Evolutionary conservation across 768 basidiomycete species (phyloP).

Genomic region (Lactarius tabidus): DNA sequence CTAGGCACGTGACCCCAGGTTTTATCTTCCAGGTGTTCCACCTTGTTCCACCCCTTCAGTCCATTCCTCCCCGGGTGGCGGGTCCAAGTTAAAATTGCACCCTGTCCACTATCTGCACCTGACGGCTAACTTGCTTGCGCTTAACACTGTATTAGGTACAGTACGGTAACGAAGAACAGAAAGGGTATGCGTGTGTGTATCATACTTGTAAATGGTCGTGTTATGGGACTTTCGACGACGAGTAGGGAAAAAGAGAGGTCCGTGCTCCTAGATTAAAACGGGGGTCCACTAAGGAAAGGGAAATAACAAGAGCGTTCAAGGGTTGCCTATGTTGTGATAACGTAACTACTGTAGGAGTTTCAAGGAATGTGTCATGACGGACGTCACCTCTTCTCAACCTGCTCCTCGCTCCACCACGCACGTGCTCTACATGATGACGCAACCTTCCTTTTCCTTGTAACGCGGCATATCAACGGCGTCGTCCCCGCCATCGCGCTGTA

Average conservation of each 20-base stretch:
- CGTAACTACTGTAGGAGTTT: neutral
- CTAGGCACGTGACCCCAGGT: neutral
- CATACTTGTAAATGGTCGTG: neutral
- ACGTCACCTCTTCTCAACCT: neutral
- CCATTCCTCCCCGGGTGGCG: too few relatives aligned
- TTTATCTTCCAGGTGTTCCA: too few relatives aligned
- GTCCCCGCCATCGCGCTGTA: conserved; percentile 48
- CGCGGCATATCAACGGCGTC: conserved; percentile 41
- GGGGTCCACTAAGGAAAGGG: neutral
- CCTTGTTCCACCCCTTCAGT: too few relatives aligned
- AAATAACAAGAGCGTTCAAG: neutral
- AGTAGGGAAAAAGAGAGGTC: neutral
- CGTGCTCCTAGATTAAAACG: neutral
- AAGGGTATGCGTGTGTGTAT: neutral
- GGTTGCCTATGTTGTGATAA: neutral
- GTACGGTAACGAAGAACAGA: neutral
- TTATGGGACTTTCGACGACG: neutral
- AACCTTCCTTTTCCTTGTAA: conserved; percentile 75
- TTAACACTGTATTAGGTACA: neutral
- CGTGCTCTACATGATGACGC: conserved; percentile 69
- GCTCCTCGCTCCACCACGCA: neutral
- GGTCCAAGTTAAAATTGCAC: too few relatives aligned
- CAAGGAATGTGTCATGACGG: neutral
- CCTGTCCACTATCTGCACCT: too few relatives aligned
- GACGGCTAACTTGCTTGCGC: neutral